A percentile compares a stretch with the other conserved stretches of the same genome.
Evolutionary conservation across 768 basidiomycete genomes (phyloP).

Genomic region (Obba rivulosa): DNA sequence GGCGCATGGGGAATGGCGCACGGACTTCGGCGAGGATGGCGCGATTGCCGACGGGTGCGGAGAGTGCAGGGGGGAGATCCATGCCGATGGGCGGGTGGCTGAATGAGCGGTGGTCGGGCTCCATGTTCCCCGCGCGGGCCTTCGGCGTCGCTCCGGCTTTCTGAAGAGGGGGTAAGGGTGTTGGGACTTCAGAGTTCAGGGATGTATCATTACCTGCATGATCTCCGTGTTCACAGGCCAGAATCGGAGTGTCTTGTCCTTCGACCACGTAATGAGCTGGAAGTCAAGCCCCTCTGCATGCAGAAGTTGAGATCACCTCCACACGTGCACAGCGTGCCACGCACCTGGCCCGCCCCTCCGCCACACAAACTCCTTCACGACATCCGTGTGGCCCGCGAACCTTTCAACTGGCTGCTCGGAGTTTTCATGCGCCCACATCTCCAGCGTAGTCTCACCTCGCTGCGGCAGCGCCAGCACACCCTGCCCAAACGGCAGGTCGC

Average conservation of each 20-base stretch:
- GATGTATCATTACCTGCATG: conserved; percentile 47
- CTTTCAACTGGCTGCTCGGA: conserved; percentile 53
- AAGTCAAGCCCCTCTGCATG: conserved; percentile 43
- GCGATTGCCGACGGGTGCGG: conserved; percentile 63
- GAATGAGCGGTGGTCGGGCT: conserved; percentile 37
- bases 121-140: conserved; percentile 5
- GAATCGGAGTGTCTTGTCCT: conserved; percentile 85
- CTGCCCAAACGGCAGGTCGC: conserved; percentile 86
- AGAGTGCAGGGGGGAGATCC: conserved; percentile 42
- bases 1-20: conserved; percentile 37
- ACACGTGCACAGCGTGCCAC: conserved; percentile 4
- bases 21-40: conserved; percentile 69
- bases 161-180: conserved; percentile 5
- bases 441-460: conserved; percentile 74
- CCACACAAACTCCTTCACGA: conserved; percentile 99
- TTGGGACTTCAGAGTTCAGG: neutral
- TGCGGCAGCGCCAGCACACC: conserved; percentile 89
- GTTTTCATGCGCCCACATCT: conserved; percentile 64
- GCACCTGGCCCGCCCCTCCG: conserved; percentile 57
- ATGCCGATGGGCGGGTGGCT: conserved; percentile 38
- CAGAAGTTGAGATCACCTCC: neutral
- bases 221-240: conserved; percentile 78
- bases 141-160: conserved; percentile 21
- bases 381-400: conserved; percentile 87
- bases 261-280: conserved; percentile 76